Percentiles rank a stretch among this genome's conserved stretches.
Evolutionary conservation across 176 grass and related monocot genomes (phyloP).

Genomic region (Canna indica): DNA sequence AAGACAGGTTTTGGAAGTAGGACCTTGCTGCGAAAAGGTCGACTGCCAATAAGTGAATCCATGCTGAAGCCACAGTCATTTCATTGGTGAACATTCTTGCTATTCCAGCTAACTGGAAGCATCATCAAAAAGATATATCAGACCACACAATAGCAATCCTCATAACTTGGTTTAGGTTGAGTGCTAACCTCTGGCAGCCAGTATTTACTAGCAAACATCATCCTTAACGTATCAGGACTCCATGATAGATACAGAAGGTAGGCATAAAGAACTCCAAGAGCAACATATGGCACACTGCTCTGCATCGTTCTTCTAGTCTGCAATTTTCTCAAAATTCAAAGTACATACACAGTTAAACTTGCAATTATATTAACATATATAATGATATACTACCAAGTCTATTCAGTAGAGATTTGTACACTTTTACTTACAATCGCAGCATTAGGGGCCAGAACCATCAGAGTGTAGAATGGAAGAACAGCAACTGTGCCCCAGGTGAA

Average conservation of each 20-base stretch:
- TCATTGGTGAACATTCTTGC: slow-evolving; percentile 83
- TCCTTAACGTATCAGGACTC: slow-evolving; percentile 65
- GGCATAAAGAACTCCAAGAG: slow-evolving; percentile 60
- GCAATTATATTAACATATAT: no score
- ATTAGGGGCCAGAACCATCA: slow-evolving; percentile 93
- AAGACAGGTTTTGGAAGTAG: not conserved
- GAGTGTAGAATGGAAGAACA: slow-evolving; percentile 93
- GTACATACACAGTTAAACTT: no score
- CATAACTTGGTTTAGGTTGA: not conserved
- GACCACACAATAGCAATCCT: not conserved
- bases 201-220: slow-evolving; percentile 94
- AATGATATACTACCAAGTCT: no score
- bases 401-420: no score
- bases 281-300: slow-evolving; percentile 65
- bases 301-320: slow-evolving; percentile 81
- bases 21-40: slow-evolving; percentile 88
- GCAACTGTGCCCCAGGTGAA: slow-evolving; percentile 82
- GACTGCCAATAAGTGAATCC: slow-evolving; percentile 96
- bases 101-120: slow-evolving; percentile 50
- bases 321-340: not conserved
- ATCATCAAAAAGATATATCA: not conserved
- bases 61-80: slow-evolving; percentile 81
- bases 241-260: slow-evolving; percentile 88
- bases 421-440: slow-evolving; percentile 48
- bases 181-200: slow-evolving; percentile 77